A percentile compares a stretch with the other conserved stretches of the same genome.
phyloP scores from a whole-genome alignment of 2,329 filamentous ascomycete species.

The Penicillium brevicompactum region DNA sequence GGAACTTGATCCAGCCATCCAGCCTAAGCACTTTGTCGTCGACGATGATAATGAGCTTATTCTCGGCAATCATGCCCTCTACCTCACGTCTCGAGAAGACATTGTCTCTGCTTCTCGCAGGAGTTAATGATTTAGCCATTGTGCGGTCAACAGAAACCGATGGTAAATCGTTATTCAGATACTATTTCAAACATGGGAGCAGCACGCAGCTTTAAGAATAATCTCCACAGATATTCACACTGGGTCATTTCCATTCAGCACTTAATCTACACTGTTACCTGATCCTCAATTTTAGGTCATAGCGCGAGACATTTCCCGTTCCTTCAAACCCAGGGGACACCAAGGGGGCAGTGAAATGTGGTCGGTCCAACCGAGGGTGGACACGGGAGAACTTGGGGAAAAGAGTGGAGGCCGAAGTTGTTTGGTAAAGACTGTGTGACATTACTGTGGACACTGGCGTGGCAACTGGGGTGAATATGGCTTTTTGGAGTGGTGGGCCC shows the following conservation, averaged over 20 bases:
- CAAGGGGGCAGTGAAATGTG: constrained; percentile 20
- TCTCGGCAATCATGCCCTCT: constrained; percentile 79
- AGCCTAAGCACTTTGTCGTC: constrained; percentile 79
- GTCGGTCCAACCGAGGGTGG: constrained; percentile 11
- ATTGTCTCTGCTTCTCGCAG: constrained; percentile 14
- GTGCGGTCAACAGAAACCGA: background rate
- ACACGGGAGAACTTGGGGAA: constrained; percentile 9
- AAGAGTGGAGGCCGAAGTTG: constrained; percentile 1
- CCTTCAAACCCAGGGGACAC: constrained; percentile 4
- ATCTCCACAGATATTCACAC: background rate
- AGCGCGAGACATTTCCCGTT: constrained; percentile 9
- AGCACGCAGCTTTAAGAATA: background rate
- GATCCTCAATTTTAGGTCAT: constrained; percentile 2
- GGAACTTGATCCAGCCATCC: constrained; percentile 83
- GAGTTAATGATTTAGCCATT: constrained; percentile 5
- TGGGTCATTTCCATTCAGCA: background rate
- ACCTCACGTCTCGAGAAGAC: constrained; percentile 50
- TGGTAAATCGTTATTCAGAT: background rate
- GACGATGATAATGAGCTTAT: constrained; percentile 75
- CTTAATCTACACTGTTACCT: constrained; percentile 10
- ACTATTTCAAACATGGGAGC: background rate
- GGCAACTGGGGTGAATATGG: constrained; percentile 11
- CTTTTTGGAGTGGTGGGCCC: constrained; percentile 1
- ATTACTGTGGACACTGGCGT: background rate
- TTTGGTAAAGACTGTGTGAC: background rate